Evolutionary conservation across 768 basidiomycete genomes (phyloP).

Genomic region (Galerina sulciceps): DNA sequence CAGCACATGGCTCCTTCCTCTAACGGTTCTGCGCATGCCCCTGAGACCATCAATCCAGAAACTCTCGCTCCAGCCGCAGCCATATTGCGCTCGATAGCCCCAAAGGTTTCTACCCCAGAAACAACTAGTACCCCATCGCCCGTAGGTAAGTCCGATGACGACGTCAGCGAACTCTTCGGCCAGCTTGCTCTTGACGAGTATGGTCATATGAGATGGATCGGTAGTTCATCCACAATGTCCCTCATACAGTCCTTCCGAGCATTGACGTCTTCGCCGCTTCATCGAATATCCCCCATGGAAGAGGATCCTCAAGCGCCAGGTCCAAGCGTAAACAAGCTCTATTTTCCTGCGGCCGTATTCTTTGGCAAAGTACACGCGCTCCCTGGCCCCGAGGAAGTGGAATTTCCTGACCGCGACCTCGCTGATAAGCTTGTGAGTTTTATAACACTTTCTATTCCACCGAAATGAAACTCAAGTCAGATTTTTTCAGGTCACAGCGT

Average conservation of each 20-base stretch:
- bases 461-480: slow-evolving; percentile 26
- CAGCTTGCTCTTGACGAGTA: slow-evolving; percentile 89
- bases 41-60: slow-evolving; percentile 36
- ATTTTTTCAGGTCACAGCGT: slow-evolving; percentile 74
- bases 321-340: slow-evolving; percentile 82
- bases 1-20: slow-evolving; percentile 62
- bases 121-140: slow-evolving; percentile 40
- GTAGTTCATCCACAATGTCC: slow-evolving; percentile 90
- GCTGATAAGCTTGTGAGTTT: slow-evolving; percentile 82
- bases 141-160: slow-evolving; percentile 62
- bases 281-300: slow-evolving; percentile 83
- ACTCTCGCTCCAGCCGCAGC: slow-evolving; percentile 38
- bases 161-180: slow-evolving; percentile 84
- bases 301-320: slow-evolving; percentile 81
- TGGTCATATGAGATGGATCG: slow-evolving; percentile 91
- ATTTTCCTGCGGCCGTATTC: slow-evolving; percentile 87
- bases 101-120: slow-evolving; percentile 33
- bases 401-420: slow-evolving; percentile 83
- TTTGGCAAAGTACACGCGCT: slow-evolving; percentile 86
- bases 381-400: slow-evolving; percentile 83
- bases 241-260: slow-evolving; percentile 87
- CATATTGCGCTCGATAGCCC: slow-evolving; percentile 39
- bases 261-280: slow-evolving; percentile 71
- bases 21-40: slow-evolving; percentile 40
- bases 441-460: slow-evolving; percentile 14